Evolutionary conservation across 2,329 filamentous ascomycete genomes (phyloP).

Genomic region (Venturia carpophila): DNA sequence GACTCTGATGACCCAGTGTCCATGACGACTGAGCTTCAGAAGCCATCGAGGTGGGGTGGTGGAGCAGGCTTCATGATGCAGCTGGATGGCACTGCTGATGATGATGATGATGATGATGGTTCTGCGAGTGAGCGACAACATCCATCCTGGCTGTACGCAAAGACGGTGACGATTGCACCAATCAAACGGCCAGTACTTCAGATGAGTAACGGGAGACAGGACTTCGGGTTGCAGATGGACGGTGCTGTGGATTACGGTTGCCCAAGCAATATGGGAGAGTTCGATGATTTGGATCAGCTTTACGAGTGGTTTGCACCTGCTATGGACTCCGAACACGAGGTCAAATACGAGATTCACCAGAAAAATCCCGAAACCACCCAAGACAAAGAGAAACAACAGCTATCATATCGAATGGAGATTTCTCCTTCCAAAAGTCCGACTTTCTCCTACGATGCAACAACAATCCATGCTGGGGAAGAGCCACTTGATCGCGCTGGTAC

Average conservation of each 20-base stretch:
- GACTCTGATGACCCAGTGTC: background rate
- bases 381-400: background rate
- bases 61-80: background rate
- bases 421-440: background rate
- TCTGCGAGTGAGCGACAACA: background rate
- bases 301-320: background rate
- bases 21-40: background rate
- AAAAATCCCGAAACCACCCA: background rate
- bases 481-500: background rate
- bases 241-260: background rate
- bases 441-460: background rate
- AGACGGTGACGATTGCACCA: background rate
- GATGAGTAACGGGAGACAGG: background rate
- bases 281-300: background rate
- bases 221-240: background rate
- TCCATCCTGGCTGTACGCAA: background rate
- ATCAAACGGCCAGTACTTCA: background rate
- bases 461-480: background rate
- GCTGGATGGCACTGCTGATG: background rate
- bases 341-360: background rate
- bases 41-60: background rate
- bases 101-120: background rate
- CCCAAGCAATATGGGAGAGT: background rate
- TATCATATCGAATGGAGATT: background rate
- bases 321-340: background rate